A percentile compares a stretch with the other conserved stretches of the same genome.
phyloP scores from a whole-genome alignment of 768 basidiomycete genomes.

The Roridomyces roridus region DNA sequence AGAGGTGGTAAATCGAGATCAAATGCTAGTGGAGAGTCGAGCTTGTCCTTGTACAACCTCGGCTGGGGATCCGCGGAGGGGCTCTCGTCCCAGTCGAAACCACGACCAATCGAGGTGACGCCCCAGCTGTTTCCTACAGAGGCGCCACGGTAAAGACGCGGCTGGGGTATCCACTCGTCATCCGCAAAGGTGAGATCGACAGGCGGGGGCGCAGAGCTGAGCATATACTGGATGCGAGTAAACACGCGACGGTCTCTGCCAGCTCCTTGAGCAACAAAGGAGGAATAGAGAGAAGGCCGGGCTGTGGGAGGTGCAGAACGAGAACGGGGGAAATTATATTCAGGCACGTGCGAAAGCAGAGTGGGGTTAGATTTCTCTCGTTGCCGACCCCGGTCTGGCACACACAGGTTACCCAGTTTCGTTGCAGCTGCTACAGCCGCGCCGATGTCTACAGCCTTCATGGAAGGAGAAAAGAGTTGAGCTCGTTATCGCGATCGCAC shows the following conservation, averaged over 20 bases:
- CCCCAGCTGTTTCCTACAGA: slow-evolving; percentile 84
- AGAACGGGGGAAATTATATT: not conserved
- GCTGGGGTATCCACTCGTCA: slow-evolving; percentile 69
- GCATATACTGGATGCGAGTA: slow-evolving; percentile 19
- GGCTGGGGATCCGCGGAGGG: slow-evolving; percentile 34
- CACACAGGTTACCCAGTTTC: too few species aligned
- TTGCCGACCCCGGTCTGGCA: too few species aligned
- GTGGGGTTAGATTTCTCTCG: too few species aligned
- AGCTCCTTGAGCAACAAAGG: slow-evolving; percentile 5
- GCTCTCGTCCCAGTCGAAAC: slow-evolving; percentile 73
- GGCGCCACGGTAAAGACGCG: slow-evolving; percentile 62
- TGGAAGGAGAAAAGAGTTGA: too few species aligned
- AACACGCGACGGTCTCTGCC: slow-evolving; percentile 5
- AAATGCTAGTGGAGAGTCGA: slow-evolving; percentile 29
- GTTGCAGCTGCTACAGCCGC: too few species aligned
- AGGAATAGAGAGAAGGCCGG: not conserved
- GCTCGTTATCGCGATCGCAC: too few species aligned
- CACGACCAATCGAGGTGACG: slow-evolving; percentile 83
- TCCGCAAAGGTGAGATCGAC: slow-evolving; percentile 72
- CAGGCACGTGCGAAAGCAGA: not conserved
- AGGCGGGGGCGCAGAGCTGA: slow-evolving; percentile 42
- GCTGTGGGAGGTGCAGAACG: not conserved
- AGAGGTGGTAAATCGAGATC: slow-evolving; percentile 9
- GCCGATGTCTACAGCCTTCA: too few species aligned
- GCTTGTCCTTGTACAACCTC: not conserved